Conservation (phyloP, 768 basidiomycete species). For the Ephemerocybe angulata region DNA sequence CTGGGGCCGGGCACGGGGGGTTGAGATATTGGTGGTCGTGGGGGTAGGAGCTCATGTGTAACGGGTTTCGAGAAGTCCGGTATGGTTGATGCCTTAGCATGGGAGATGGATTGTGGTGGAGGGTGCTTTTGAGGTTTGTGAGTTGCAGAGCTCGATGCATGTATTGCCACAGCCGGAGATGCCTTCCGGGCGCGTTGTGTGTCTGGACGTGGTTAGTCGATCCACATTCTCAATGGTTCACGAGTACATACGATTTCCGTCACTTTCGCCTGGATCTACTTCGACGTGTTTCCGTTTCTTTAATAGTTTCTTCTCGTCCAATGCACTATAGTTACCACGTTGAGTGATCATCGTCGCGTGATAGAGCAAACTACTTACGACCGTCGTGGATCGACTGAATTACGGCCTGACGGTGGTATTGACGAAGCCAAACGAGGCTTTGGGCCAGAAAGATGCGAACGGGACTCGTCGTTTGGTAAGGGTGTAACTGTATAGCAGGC, state of each 20-base stretch:
- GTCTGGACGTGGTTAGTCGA: conserved; percentile 32
- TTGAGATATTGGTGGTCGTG: conserved; percentile 59
- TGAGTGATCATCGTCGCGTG: conserved; percentile 8
- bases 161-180: conserved; percentile 46
- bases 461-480: conserved; percentile 48
- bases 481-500: conserved; percentile 39
- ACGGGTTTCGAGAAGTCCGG: conserved; percentile 64
- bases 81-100: conserved; percentile 50
- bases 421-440: conserved; percentile 47
- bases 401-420: conserved; percentile 46
- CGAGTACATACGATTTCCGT: conserved; percentile 48
- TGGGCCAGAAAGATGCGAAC: conserved; percentile 27
- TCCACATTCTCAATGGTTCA: background rate
- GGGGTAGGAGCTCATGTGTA: conserved; percentile 45
- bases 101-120: conserved; percentile 35
- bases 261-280: conserved; percentile 50
- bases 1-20: conserved; percentile 68
- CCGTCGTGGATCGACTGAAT: conserved; percentile 61
- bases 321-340: conserved; percentile 14
- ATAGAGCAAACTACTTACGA: conserved; percentile 38
- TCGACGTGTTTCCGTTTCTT: conserved; percentile 82
- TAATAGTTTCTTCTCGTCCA: conserved; percentile 74
- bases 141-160: conserved; percentile 33
- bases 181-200: conserved; percentile 53
- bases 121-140: conserved; percentile 57